These are phyloP conservation scores for Phytophthora sojae DNA, from an alignment of 352 stramenopile genomes.

Conservation along the genomic window DNA sequence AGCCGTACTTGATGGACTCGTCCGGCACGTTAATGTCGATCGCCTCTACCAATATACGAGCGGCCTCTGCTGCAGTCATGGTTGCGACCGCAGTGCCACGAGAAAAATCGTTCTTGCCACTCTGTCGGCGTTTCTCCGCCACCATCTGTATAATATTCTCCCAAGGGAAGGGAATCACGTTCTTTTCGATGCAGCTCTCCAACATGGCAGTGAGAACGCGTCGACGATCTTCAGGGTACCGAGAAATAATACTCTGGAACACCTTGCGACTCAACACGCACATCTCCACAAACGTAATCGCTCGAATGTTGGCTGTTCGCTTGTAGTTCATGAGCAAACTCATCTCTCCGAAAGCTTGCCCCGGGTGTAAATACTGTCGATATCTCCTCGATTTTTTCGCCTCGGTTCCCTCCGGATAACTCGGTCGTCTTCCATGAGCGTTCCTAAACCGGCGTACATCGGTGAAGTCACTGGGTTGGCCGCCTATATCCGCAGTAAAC, in stretches of 20 bases:
- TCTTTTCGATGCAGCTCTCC: constrained; percentile 13
- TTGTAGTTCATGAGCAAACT: constrained; percentile 42
- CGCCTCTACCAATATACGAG: constrained; percentile 2
- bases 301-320: constrained; percentile 30
- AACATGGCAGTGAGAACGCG: constrained; percentile 14
- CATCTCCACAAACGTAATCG: constrained; percentile 29
- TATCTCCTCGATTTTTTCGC: neutral
- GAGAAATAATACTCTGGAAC: constrained; percentile 14
- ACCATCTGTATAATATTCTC: constrained; percentile 5
- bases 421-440: neutral
- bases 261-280: constrained; percentile 10
- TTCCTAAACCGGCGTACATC: constrained; percentile 1
- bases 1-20: constrained; percentile 18
- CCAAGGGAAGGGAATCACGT: constrained; percentile 12
- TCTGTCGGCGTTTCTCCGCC: neutral
- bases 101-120: neutral
- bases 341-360: constrained; percentile 45
- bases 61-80: neutral
- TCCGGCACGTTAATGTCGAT: constrained; percentile 5
- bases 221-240: constrained; percentile 12
- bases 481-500: neutral
- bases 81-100: neutral
- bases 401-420: neutral
- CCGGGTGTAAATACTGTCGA: constrained; percentile 8
- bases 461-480: neutral